phyloP scores from a whole-genome alignment of 2,329 filamentous ascomycete genomes.

The Periconia sp. region DNA sequence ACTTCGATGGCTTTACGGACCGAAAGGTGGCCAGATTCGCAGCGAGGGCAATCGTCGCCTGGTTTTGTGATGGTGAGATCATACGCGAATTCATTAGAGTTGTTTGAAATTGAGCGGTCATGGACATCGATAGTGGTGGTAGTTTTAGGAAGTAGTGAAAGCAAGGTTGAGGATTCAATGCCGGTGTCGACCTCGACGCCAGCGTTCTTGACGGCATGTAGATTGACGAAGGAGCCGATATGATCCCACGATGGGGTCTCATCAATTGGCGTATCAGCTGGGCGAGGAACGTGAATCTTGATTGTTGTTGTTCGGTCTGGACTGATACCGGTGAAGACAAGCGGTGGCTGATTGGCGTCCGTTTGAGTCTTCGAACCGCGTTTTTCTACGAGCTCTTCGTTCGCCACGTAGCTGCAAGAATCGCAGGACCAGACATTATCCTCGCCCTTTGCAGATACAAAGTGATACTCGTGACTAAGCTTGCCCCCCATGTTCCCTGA shows the following conservation, averaged over 20 bases:
- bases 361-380: slow-evolving; percentile 16
- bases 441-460: slow-evolving; percentile 79
- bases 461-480: slow-evolving; percentile 93
- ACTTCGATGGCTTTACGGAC: slow-evolving; percentile 82
- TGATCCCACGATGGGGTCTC: slow-evolving; percentile 18
- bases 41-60: slow-evolving; percentile 77
- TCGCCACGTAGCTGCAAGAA: slow-evolving; percentile 77
- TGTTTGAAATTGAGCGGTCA: slow-evolving; percentile 23
- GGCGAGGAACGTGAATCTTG: slow-evolving; percentile 55
- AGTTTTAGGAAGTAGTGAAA: slow-evolving; percentile 24
- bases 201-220: slow-evolving; percentile 69
- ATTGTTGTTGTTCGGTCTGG: slow-evolving; percentile 72
- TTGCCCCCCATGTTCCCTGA: slow-evolving; percentile 96
- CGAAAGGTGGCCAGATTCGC: slow-evolving; percentile 66
- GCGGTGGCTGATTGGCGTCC: slow-evolving; percentile 5
- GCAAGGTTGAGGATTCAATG: slow-evolving; percentile 56
- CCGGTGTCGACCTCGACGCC: slow-evolving; percentile 73
- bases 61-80: slow-evolving; percentile 70
- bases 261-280: slow-evolving; percentile 3
- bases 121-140: slow-evolving; percentile 20
- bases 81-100: slow-evolving; percentile 44
- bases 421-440: slow-evolving; percentile 81
- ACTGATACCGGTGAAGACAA: slow-evolving; percentile 68
- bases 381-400: slow-evolving; percentile 79
- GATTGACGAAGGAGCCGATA: slow-evolving; percentile 54